Evolutionary conservation across 306 rosid species (phyloP).

Genomic region (Glycine tomentella): DNA sequence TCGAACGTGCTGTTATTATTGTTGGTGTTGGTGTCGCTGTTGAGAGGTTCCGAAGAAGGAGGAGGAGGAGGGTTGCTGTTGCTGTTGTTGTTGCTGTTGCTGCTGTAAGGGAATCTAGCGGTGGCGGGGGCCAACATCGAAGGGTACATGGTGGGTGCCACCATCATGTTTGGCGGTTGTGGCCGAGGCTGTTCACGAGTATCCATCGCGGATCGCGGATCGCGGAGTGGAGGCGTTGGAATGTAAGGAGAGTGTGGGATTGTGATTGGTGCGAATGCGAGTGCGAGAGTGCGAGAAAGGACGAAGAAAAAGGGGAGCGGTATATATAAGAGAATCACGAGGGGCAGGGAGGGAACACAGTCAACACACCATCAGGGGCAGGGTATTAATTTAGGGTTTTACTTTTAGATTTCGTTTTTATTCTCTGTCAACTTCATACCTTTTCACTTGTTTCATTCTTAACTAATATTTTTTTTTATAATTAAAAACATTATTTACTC

Average conservation of each 20-base stretch:
- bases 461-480: not conserved
- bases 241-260: not conserved
- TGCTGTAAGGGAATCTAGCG: slow-evolving; percentile 62
- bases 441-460: too few relatives aligned
- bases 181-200: slow-evolving; percentile 62
- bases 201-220: slow-evolving; percentile 66
- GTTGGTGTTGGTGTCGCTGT: not conserved
- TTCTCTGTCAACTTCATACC: not conserved
- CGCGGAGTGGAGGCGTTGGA: not conserved
- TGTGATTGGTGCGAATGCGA: not conserved
- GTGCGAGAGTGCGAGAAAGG: not conserved
- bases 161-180: slow-evolving; percentile 56
- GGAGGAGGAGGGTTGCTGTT: not conserved
- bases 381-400: slow-evolving; percentile 34
- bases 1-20: not conserved
- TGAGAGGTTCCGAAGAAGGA: slow-evolving; percentile 48
- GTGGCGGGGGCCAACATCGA: slow-evolving; percentile 60
- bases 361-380: not conserved
- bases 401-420: slow-evolving; percentile 20
- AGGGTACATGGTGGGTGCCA: slow-evolving; percentile 53
- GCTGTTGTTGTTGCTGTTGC: not conserved
- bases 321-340: not conserved
- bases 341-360: not conserved
- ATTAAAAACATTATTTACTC: not conserved
- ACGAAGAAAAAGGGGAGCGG: not conserved